phyloP scores from a whole-genome alignment of 1,139 yeast species.

The Waltiozyma sp. region DNA sequence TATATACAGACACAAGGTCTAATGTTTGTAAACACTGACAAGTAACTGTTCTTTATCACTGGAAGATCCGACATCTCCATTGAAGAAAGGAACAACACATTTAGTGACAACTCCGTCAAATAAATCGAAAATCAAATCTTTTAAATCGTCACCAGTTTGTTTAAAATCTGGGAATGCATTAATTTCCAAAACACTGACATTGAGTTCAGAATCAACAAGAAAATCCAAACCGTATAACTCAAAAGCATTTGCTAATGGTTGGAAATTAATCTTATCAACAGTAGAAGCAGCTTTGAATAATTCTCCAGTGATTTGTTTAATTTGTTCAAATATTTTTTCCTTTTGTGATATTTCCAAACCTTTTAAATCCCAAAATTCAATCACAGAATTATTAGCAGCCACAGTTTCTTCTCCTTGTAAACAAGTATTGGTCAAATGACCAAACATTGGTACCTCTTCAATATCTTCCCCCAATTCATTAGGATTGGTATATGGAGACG shows the following conservation, averaged over 20 bases:
- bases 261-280: conserved; percentile 80
- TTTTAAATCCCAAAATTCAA: conserved; percentile 51
- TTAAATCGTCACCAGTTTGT: conserved; percentile 78
- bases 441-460: conserved; percentile 22
- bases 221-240: conserved; percentile 88
- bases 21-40: not conserved
- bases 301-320: conserved; percentile 55
- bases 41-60: not conserved
- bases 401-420: conserved; percentile 45
- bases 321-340: conserved; percentile 35
- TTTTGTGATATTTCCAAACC: conserved; percentile 33
- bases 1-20: not conserved
- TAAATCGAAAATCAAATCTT: conserved; percentile 48
- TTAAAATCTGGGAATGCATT: conserved; percentile 95
- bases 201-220: conserved; percentile 45
- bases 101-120: conserved; percentile 38
- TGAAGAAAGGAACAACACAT: conserved; percentile 31
- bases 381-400: conserved; percentile 40
- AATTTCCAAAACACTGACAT: conserved; percentile 64
- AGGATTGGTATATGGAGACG: conserved; percentile 36
- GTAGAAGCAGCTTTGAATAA: conserved; percentile 74
- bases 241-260: conserved; percentile 71
- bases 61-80: conserved; percentile 5
- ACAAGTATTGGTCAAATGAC: conserved; percentile 92
- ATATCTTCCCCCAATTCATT: conserved; percentile 19